Base-by-base conservation (phyloP, 2,329 filamentous ascomycete species). In the Hymenoscyphus infarciens region DNA sequence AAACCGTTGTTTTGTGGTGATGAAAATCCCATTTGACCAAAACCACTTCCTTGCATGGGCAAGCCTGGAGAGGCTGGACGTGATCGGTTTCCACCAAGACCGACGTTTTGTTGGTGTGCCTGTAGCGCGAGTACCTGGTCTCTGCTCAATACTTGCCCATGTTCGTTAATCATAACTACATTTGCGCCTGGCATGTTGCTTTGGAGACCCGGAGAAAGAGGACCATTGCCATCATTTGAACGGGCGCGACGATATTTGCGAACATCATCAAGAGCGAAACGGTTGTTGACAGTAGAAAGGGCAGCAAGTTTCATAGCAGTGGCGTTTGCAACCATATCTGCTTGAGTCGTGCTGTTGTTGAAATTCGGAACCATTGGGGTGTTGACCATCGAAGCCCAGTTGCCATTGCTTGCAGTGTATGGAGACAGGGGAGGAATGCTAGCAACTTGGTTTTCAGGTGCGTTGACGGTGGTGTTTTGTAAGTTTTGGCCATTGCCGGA, bases 221-320 rank as follows among this genome's bases (percentile, higher is more conserved):
- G 83, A 63, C 78, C 79, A 71, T 79, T 79, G 72, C 72, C 74
- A 72, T 97, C 94, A 70, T 92, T 93, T 57, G 95, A 97, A 64
- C 93, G 87, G 68, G 92, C 87, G 64, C 94, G 90, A 67, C 95
- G 91, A 77, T 95, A 98, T 78, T 98, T 98, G 73, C 93, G 91
- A 66, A 96, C 94, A 75, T 99, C 95, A 72, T 99, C 95, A 63
- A 99, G 82, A 59, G 95, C 93, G 72, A 99, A 97, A 52, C 95
- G 90, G 76, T 98, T 99, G 80, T 98, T 99, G 57, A 99, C 95
- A 2, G 95, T 99, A 5, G 94, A 98, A 55, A 99, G 82, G 19
- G 95, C 95, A 55, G 95, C 95, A 59, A 99, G 84, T 77, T 99
- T 99, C 95, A 99, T 99, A 25, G 95, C 95, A 16, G 95, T 98